Conservation (phyloP, 2,329 filamentous ascomycete species). For the Fusarium sp. region DNA sequence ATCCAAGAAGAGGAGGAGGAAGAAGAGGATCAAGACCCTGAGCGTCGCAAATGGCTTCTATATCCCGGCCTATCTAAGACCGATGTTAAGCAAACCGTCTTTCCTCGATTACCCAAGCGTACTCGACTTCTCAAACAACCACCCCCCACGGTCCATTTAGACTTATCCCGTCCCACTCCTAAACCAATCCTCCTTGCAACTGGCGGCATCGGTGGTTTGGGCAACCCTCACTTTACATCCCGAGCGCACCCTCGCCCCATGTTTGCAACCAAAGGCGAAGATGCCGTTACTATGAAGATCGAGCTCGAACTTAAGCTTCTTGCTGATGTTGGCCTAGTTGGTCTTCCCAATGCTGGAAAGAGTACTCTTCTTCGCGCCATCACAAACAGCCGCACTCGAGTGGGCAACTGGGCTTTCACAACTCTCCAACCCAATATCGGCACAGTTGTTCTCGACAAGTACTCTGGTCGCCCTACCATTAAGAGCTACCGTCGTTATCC, state of each 20-base stretch:
- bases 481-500: slow-evolving; percentile 55
- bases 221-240: slow-evolving; percentile 93
- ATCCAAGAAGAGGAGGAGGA: slow-evolving; percentile 54
- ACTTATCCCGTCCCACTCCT: slow-evolving; percentile 83
- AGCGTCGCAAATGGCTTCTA: slow-evolving; percentile 84
- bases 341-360: slow-evolving; percentile 96
- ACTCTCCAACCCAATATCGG: slow-evolving; percentile 96
- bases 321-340: slow-evolving; percentile 94
- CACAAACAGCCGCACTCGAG: slow-evolving; percentile 88
- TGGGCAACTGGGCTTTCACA: slow-evolving; percentile 97
- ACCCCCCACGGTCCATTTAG: slow-evolving; percentile 78
- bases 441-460: slow-evolving; percentile 91
- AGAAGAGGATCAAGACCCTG: slow-evolving; percentile 61
- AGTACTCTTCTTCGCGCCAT: slow-evolving; percentile 90
- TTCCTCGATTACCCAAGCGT: slow-evolving; percentile 67
- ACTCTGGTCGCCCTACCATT: slow-evolving; percentile 79
- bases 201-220: slow-evolving; percentile 89
- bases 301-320: slow-evolving; percentile 95
- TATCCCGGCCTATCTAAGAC: slow-evolving; percentile 83
- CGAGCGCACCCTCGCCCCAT: slow-evolving; percentile 82
- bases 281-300: slow-evolving; percentile 82
- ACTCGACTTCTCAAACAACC: slow-evolving; percentile 76
- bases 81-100: slow-evolving; percentile 71
- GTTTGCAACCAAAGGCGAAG: slow-evolving; percentile 89
- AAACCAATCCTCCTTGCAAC: slow-evolving; percentile 88